Evolutionary conservation across 2,329 filamentous ascomycete species (phyloP).

Genomic region (Cordyceps cateniannulata): DNA sequence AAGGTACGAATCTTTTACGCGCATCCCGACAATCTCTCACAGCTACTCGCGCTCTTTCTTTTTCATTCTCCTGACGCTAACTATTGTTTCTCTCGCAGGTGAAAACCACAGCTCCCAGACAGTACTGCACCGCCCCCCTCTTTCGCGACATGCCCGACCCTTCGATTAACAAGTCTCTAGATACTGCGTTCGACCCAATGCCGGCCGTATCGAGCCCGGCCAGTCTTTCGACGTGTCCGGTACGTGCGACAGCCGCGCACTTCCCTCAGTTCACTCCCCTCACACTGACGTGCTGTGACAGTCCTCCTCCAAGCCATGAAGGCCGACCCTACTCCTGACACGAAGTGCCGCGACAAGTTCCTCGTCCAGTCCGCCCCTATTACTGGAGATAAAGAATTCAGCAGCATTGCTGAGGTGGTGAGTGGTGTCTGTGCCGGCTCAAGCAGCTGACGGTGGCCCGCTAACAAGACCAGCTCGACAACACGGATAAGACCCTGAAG

Average conservation of each 20-base stretch:
- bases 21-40: background rate
- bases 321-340: slow-evolving; percentile 77
- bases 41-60: background rate
- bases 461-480: slow-evolving; percentile 61
- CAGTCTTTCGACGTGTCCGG: slow-evolving; percentile 88
- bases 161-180: slow-evolving; percentile 39
- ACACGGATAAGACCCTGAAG: slow-evolving; percentile 68
- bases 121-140: slow-evolving; percentile 55
- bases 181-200: slow-evolving; percentile 97
- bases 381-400: slow-evolving; percentile 74
- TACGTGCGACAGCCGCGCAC: slow-evolving; percentile 35
- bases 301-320: slow-evolving; percentile 98
- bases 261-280: background rate
- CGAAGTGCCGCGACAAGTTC: slow-evolving; percentile 95
- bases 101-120: slow-evolving; percentile 98
- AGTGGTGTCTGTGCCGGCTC: slow-evolving; percentile 25
- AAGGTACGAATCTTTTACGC: slow-evolving; percentile 44
- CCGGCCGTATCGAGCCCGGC: slow-evolving; percentile 87
- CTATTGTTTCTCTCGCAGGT: slow-evolving; percentile 51
- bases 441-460: background rate
- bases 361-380: slow-evolving; percentile 88
- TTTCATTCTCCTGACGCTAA: slow-evolving; percentile 19
- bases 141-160: background rate
- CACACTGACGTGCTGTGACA: slow-evolving; percentile 27
- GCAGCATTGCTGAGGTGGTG: slow-evolving; percentile 76